Evolutionary conservation across 2,329 filamentous ascomycete genomes (phyloP).

Genomic region (Aspergillus sp.): DNA sequence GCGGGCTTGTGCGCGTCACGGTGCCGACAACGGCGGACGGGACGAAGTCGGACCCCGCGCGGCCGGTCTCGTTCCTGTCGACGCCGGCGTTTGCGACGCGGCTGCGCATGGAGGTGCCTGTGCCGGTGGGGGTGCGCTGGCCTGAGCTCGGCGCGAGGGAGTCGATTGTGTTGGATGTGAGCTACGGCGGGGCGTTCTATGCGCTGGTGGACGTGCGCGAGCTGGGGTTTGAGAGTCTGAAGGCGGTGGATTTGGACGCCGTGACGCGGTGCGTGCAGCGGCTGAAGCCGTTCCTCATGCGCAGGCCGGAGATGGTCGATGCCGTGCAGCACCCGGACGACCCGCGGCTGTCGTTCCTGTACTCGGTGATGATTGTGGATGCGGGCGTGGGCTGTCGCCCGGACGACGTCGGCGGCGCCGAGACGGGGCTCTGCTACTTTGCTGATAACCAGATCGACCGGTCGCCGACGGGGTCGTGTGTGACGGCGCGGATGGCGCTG

Average conservation of each 20-base stretch:
- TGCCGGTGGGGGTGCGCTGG: constrained; percentile 37
- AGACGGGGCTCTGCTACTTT: constrained; percentile 47
- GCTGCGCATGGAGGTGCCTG: constrained; percentile 26
- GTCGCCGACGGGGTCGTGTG: constrained; percentile 39
- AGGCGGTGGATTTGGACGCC: constrained; percentile 29
- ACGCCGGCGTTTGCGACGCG: constrained; percentile 44
- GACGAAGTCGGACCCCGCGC: constrained; percentile 35
- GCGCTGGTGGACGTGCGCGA: constrained; percentile 36
- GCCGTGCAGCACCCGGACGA: constrained; percentile 32
- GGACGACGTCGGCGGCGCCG: constrained; percentile 25
- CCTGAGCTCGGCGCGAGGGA: constrained; percentile 31
- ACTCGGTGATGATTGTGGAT: constrained; percentile 43
- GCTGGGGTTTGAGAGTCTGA: constrained; percentile 40
- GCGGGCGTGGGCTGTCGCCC: constrained; percentile 15
- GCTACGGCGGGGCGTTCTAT: constrained; percentile 49
- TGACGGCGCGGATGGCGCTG: constrained; percentile 37
- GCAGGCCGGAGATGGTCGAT: constrained; percentile 17
- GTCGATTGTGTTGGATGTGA: constrained; percentile 34
- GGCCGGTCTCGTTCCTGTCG: constrained; percentile 43
- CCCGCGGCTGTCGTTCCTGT: constrained; percentile 36
- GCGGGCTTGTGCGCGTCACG: constrained; percentile 42
- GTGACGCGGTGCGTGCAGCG: constrained; percentile 25
- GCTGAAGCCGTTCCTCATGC: constrained; percentile 16
- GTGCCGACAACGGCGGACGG: constrained; percentile 37
- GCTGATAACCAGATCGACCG: constrained; percentile 50